phyloP scores from a whole-genome alignment of 805 yeast species.

The Lipomyces orientalis region DNA sequence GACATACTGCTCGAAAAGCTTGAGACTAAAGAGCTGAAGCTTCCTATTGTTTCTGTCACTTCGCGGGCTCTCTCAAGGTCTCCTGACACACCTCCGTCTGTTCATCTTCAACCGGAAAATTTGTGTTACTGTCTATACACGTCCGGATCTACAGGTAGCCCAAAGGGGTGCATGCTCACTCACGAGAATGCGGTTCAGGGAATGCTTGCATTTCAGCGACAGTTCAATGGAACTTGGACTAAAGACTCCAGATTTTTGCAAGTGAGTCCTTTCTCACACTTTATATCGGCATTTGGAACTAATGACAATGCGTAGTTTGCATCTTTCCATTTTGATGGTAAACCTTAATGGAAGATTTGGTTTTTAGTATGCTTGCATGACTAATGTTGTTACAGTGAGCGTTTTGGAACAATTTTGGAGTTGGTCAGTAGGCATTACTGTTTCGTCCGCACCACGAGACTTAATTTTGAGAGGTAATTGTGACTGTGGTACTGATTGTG shows the following conservation, averaged over 20 bases:
- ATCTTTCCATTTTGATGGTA: slow-evolving; percentile 41
- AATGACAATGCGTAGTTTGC: slow-evolving; percentile 33
- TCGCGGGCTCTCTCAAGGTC: background rate
- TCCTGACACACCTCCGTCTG: background rate
- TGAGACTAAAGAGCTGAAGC: background rate
- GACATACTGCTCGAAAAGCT: slow-evolving; percentile 6
- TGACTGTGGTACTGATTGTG: background rate
- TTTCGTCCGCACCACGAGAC: slow-evolving; percentile 38
- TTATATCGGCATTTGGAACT: slow-evolving; percentile 4
- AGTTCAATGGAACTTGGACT: slow-evolving; percentile 32
- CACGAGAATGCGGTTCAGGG: slow-evolving; percentile 41
- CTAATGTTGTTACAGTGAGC: slow-evolving; percentile 28
- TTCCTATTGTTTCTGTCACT: slow-evolving; percentile 20
- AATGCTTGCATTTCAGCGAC: slow-evolving; percentile 39
- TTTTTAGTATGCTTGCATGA: background rate
- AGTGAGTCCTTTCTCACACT: slow-evolving; percentile 12
- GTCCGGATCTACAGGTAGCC: slow-evolving; percentile 43
- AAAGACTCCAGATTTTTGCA: slow-evolving; percentile 30
- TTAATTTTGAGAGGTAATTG: slow-evolving; percentile 28
- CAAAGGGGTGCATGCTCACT: slow-evolving; percentile 41
- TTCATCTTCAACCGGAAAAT: slow-evolving; percentile 18
- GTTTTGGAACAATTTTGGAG: slow-evolving; percentile 43
- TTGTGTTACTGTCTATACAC: slow-evolving; percentile 40
- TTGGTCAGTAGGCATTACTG: slow-evolving; percentile 40
- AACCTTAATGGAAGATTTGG: background rate